phyloP scores from a whole-genome alignment of 345 rosid genomes.

The Populus davidiana region DNA sequence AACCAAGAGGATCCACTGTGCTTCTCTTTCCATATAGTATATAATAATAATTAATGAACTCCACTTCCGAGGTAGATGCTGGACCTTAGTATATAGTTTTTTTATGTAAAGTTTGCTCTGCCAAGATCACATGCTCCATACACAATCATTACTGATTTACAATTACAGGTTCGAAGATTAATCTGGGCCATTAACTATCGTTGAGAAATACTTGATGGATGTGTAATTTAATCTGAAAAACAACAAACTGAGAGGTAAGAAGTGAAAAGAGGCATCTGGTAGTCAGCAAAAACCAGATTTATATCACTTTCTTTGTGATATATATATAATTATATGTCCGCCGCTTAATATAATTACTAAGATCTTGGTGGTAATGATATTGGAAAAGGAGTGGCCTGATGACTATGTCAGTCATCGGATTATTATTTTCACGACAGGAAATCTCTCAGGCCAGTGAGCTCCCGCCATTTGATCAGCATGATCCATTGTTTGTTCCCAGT shows the following conservation, averaged over 20 bases:
- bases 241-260: background rate
- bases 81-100: background rate
- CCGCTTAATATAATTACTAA: background rate
- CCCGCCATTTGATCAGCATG: slow-evolving; percentile 18
- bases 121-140: background rate
- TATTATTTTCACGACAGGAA: slow-evolving; percentile 1
- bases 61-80: background rate
- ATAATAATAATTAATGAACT: background rate
- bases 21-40: no score
- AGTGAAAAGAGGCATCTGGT: background rate
- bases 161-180: background rate
- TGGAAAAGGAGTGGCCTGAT: background rate
- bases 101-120: background rate
- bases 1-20: no score
- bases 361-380: slow-evolving; percentile 8
- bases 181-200: background rate
- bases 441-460: slow-evolving; percentile 5
- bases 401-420: slow-evolving; percentile 15
- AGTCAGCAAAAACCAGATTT: background rate
- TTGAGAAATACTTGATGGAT: no score
- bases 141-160: background rate
- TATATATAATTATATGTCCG: background rate
- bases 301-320: background rate
- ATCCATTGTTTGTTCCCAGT: slow-evolving; percentile 33
- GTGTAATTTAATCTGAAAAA: no score